These are phyloP conservation scores for Peronosclerospora sorghi DNA, from an alignment of 352 stramenopile genomes.

Conservation along the genomic window DNA sequence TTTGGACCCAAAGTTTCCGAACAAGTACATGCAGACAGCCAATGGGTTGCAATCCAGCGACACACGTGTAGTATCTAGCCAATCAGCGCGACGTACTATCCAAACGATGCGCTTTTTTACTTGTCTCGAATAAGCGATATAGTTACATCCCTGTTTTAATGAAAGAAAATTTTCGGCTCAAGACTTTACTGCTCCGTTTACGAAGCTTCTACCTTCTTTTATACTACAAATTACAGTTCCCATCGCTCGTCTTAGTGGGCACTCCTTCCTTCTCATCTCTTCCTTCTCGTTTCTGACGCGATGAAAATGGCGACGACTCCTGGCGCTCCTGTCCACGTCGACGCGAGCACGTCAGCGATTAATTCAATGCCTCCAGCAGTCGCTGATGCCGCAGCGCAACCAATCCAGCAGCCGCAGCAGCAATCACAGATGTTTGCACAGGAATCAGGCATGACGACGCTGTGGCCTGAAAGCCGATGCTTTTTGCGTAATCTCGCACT, in stretches of 20 bases:
- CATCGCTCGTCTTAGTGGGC: background rate
- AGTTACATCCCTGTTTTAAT: no score
- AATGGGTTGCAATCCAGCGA: no score
- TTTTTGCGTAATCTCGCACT: conserved; percentile 52
- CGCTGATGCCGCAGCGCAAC: conserved; percentile 10
- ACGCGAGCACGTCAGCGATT: background rate
- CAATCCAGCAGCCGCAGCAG: conserved; percentile 16
- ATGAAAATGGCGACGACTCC: conserved; percentile 28
- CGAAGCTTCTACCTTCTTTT: no score
- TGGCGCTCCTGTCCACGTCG: background rate
- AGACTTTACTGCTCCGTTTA: no score
- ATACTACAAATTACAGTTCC: background rate
- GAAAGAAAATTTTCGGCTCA: no score
- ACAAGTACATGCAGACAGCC: no score
- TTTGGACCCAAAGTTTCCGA: no score
- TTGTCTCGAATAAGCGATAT: no score
- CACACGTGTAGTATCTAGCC: no score
- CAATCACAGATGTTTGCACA: background rate
- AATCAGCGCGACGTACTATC: no score
- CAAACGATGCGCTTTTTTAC: no score
- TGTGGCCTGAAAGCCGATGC: conserved; percentile 50
- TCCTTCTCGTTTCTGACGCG: background rate
- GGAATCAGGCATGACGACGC: conserved; percentile 44
- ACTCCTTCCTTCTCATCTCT: background rate
- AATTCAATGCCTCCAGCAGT: background rate